Percentiles rank a stretch among this genome's conserved stretches.
phyloP scores from a whole-genome alignment of 2,329 filamentous ascomycete species.

The Elsinoe perseae region DNA sequence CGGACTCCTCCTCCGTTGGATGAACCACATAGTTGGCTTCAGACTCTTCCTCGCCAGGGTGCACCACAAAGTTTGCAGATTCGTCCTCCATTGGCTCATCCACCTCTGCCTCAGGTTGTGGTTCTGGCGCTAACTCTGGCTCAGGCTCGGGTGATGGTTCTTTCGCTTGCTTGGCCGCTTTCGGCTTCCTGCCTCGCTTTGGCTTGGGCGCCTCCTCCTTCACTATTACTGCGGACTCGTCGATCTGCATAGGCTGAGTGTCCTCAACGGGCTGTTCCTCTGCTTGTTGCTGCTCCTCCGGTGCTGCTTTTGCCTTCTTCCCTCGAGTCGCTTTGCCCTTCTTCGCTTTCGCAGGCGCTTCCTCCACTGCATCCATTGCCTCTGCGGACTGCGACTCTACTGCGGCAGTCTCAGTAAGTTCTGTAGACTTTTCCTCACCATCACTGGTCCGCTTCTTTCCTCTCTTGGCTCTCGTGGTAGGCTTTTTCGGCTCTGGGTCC shows the following conservation, averaged over 20 bases:
- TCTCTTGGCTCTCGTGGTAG: slow-evolving; percentile 23
- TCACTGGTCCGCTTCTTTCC: slow-evolving; percentile 35
- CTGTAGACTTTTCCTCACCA: slow-evolving; percentile 22
- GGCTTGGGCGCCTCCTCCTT: slow-evolving; percentile 17
- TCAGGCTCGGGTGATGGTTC: slow-evolving; percentile 17
- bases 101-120: slow-evolving; percentile 27
- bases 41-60: slow-evolving; percentile 23
- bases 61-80: background rate
- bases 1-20: slow-evolving; percentile 39
- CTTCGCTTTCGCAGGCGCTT: slow-evolving; percentile 13
- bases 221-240: background rate
- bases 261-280: slow-evolving; percentile 11
- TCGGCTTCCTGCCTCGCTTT: slow-evolving; percentile 22
- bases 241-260: slow-evolving; percentile 2
- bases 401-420: background rate
- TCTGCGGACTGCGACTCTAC: background rate
- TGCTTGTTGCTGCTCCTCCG: slow-evolving; percentile 16
- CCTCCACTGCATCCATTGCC: slow-evolving; percentile 1
- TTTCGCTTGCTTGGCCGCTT: slow-evolving; percentile 22
- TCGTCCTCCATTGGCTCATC: slow-evolving; percentile 22
- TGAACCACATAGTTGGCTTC: slow-evolving; percentile 40
- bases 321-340: slow-evolving; percentile 21
- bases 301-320: slow-evolving; percentile 20
- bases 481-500: slow-evolving; percentile 28
- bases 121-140: slow-evolving; percentile 19